Evolutionary conservation across 768 basidiomycete genomes (phyloP), one percentile per base, ranked within the genome.

Genomic region (Boletus pseudopeckii): DNA sequence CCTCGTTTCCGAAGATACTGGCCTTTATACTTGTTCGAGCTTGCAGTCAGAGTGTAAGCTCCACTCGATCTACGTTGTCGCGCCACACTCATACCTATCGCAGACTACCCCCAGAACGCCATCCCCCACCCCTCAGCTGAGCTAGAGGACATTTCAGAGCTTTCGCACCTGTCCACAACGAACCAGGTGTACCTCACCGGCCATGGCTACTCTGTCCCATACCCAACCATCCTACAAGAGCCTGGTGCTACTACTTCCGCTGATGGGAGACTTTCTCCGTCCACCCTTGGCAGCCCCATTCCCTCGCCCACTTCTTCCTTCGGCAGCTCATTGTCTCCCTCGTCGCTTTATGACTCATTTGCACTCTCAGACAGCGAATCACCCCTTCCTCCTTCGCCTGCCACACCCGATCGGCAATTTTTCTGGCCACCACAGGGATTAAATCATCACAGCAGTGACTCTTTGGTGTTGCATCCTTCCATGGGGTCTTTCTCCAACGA

Each of bases 301-400:
- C 65, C 62, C 5, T 71, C 68, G 0, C 70, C 69, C 5, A n/a
- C 70, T 0, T 48, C 68, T 3, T 70, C 68, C 20, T 60, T 55
- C n/a, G 38, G 36, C 5, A 53, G 54, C 14, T 68, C 68, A 4
- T 20, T 63, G 8, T 71, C 68, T 1, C 70, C 68, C 4, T 45
- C 39, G 2, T 61, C 61, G 2, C n/a, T 54, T 2, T 48, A 42
- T 28, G 63, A 59, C 11, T 14, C 28, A 0, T 6, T 61, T 6
- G 14, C 37, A 9, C 18, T 60, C 46, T 66, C 70, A 2, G 68
- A 69, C 38, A 24, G 24, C 17, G 69, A 71, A 2, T 51, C 61
- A 2, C 39, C 52, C 4, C 24, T 53, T 17, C 58, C 66, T 1
- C 51, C 55, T 22, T 64, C 67, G 7, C 61, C 67, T 17, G 24